Conservation (phyloP, 2,329 filamentous ascomycete species). For the Reticulascus tulasneorum region DNA sequence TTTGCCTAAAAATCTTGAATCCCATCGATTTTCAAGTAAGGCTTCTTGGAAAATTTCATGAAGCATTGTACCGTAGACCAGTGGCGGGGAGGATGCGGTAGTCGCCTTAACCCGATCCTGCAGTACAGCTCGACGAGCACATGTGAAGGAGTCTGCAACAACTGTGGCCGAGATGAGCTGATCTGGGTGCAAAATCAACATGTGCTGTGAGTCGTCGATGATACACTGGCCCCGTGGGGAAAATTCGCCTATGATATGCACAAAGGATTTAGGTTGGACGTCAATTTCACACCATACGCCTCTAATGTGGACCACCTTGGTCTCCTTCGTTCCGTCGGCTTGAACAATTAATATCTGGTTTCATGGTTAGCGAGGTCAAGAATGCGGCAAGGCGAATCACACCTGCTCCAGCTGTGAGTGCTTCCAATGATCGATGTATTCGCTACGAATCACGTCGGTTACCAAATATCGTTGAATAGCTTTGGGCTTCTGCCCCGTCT, state of each 20-base stretch:
- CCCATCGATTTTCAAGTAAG: constrained; percentile 79
- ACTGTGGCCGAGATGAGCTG: constrained; percentile 93
- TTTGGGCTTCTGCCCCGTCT: constrained; percentile 64
- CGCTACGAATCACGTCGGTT: constrained; percentile 65
- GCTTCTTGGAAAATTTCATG: constrained; percentile 96
- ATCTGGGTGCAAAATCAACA: constrained; percentile 90
- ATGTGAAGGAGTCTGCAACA: constrained; percentile 93
- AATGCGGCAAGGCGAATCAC: constrained; percentile 17
- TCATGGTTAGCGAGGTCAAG: constrained; percentile 12
- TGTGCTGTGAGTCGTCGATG: constrained; percentile 75
- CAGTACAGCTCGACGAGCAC: constrained; percentile 83
- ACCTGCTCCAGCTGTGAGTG: constrained; percentile 68
- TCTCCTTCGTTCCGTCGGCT: constrained; percentile 65
- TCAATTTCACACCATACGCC: constrained; percentile 84
- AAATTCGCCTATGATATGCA: constrained; percentile 84
- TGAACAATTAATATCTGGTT: constrained; percentile 76
- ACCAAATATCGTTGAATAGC: constrained; percentile 86
- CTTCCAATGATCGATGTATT: constrained; percentile 62
- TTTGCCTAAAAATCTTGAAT: constrained; percentile 58
- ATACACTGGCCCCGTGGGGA: constrained; percentile 67
- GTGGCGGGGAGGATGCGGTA: constrained; percentile 70
- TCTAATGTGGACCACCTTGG: constrained; percentile 69
- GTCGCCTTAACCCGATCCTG: constrained; percentile 94
- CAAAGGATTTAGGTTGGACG: constrained; percentile 68
- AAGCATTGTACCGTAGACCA: constrained; percentile 89